These are phyloP conservation scores for button mushroom (Agaricus bisporus) DNA, from an alignment of 768 basidiomycete genomes.

Conservation along the genomic window DNA sequence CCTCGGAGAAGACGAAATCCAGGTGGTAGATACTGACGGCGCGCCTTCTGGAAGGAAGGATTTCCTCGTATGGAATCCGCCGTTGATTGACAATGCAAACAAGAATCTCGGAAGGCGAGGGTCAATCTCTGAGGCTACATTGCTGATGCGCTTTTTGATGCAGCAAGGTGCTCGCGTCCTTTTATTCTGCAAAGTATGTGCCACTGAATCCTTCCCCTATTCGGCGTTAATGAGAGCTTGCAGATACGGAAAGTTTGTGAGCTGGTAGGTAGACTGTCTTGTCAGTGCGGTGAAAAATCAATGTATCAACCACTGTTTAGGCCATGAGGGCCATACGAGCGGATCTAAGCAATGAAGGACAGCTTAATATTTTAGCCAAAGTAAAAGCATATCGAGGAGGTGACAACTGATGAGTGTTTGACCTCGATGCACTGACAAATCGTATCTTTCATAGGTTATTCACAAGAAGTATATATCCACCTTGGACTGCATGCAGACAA, in stretches of 20 bases:
- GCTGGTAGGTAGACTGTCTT: constrained; percentile 39
- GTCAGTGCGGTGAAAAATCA: neutral
- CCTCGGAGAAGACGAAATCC: constrained; percentile 51
- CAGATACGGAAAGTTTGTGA: constrained; percentile 82
- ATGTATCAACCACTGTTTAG: constrained; percentile 25
- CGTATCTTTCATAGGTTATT: constrained; percentile 48
- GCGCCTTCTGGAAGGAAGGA: constrained; percentile 80
- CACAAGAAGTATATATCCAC: constrained; percentile 44
- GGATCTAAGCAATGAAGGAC: constrained; percentile 68
- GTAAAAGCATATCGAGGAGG: constrained; percentile 86
- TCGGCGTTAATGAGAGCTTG: neutral
- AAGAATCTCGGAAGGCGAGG: constrained; percentile 49
- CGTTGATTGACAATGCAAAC: constrained; percentile 47
- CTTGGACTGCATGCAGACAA: neutral
- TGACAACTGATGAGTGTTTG: constrained; percentile 16
- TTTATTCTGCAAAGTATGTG: constrained; percentile 75
- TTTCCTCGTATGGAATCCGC: constrained; percentile 72
- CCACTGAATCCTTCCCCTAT: neutral
- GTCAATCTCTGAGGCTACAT: constrained; percentile 62
- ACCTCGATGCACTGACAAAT: neutral
- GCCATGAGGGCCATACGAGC: constrained; percentile 73
- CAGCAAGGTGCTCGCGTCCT: constrained; percentile 75
- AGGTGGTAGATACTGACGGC: constrained; percentile 72
- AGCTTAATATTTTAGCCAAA: constrained; percentile 65
- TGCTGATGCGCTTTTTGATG: constrained; percentile 77